Evolutionary conservation across 306 rosid species (phyloP).

Genomic region (Astragalus glycyphyllos): DNA sequence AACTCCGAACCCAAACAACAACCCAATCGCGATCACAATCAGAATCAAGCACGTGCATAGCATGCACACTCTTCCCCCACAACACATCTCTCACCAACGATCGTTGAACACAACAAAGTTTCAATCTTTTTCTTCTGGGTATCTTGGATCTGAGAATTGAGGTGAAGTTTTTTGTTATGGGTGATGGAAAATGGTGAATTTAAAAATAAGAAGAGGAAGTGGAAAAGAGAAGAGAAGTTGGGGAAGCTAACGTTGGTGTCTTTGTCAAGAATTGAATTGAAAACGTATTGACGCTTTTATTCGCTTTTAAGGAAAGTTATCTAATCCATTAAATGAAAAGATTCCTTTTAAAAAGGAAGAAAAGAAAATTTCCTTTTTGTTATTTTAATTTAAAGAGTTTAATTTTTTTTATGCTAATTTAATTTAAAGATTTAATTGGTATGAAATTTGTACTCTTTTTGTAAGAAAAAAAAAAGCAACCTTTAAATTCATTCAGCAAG

Average conservation of each 20-base stretch:
- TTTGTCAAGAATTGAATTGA: conserved; percentile 14
- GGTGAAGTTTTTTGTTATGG: neutral
- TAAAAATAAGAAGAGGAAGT: conserved; percentile 28
- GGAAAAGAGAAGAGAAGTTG: neutral
- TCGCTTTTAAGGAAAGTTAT: conserved; percentile 59
- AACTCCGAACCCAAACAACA: conserved; percentile 79
- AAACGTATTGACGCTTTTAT: conserved; percentile 41
- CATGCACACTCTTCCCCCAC: conserved; percentile 67
- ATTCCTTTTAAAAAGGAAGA: neutral
- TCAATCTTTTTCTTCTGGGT: conserved; percentile 20
- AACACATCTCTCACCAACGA: conserved; percentile 54
- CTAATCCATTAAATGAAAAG: conserved; percentile 22
- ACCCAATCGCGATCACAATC: conserved; percentile 58
- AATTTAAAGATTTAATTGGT: too few relatives aligned
- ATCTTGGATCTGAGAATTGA: conserved; percentile 27
- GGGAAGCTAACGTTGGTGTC: conserved; percentile 28
- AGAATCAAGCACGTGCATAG: conserved; percentile 67
- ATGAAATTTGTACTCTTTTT: too few relatives aligned
- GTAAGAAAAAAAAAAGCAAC: too few relatives aligned
- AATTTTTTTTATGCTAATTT: too few relatives aligned
- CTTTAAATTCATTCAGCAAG: too few relatives aligned
- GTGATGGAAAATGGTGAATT: conserved; percentile 13
- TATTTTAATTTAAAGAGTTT: too few relatives aligned
- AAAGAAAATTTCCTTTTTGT: neutral
- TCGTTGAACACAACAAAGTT: neutral